Percentiles rank a stretch among this genome's conserved stretches.
Evolutionary conservation across 1,284 basidiomycete species (phyloP).

Genomic region (Irpex sp.): DNA sequence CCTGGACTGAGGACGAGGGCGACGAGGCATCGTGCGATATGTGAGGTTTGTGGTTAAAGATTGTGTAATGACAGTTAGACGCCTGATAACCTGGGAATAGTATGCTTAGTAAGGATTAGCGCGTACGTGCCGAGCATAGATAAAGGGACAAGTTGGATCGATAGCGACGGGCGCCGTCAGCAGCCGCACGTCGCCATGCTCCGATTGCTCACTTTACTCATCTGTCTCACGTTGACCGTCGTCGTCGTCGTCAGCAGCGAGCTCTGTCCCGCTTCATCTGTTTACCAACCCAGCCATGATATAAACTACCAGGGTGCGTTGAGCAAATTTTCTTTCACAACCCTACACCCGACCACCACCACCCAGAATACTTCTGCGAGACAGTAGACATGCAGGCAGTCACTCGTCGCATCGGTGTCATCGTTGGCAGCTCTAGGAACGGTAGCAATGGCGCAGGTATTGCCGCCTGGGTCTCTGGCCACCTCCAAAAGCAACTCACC

Average conservation of each 20-base stretch:
- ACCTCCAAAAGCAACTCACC: slow-evolving; percentile 21
- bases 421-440: slow-evolving; percentile 26
- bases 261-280: neutral
- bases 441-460: slow-evolving; percentile 25
- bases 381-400: slow-evolving; percentile 1
- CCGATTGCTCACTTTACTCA: neutral
- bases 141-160: neutral
- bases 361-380: neutral
- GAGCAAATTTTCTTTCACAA: neutral
- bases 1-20: slow-evolving; percentile 26
- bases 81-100: neutral
- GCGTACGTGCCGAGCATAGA: neutral
- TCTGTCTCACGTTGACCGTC: neutral
- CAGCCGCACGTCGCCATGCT: no score
- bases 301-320: neutral
- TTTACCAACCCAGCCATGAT: neutral
- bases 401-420: slow-evolving; percentile 18
- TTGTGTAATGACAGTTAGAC: neutral
- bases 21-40: slow-evolving; percentile 23
- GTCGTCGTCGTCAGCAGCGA: neutral
- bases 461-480: slow-evolving; percentile 23
- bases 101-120: neutral
- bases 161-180: no score
- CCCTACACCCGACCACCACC: neutral
- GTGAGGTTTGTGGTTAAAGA: neutral